phyloP scores from a whole-genome alignment of 371 early-diverging fungal species.

The Basidiobolus meristosporus region DNA sequence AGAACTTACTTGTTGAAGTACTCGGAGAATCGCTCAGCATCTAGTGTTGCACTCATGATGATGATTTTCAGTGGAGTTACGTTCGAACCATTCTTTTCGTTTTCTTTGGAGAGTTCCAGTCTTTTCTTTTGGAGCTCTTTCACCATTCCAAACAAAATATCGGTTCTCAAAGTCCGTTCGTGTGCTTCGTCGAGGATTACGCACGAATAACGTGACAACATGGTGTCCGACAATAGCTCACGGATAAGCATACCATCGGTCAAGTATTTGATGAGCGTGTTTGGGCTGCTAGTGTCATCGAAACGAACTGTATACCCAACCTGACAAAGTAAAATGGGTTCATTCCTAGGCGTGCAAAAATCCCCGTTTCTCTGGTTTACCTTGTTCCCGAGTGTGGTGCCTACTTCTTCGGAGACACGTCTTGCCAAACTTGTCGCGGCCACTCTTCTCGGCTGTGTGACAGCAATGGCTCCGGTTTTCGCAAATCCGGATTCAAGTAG shows the following conservation, averaged over 20 bases:
- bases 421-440: slow-evolving; percentile 93
- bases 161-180: slow-evolving; percentile 93
- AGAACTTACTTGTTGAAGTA: slow-evolving; percentile 51
- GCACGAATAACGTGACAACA: slow-evolving; percentile 59
- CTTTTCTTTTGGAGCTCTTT: slow-evolving; percentile 63
- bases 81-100: slow-evolving; percentile 18
- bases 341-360: background rate
- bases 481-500: slow-evolving; percentile 47
- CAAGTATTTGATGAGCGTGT: slow-evolving; percentile 83
- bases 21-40: slow-evolving; percentile 75
- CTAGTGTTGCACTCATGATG: slow-evolving; percentile 95
- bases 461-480: slow-evolving; percentile 48
- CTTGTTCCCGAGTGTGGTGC: slow-evolving; percentile 48
- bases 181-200: slow-evolving; percentile 98
- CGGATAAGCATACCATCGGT: slow-evolving; percentile 97
- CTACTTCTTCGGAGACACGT: slow-evolving; percentile 83
- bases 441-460: slow-evolving; percentile 95
- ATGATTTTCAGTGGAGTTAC: slow-evolving; percentile 66
- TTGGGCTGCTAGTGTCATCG: slow-evolving; percentile 68
- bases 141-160: slow-evolving; percentile 89
- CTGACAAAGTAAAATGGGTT: slow-evolving; percentile 4
- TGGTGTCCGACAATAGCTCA: slow-evolving; percentile 72
- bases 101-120: slow-evolving; percentile 13
- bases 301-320: slow-evolving; percentile 95
- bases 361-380: slow-evolving; percentile 8